phyloP scores from a whole-genome alignment of 2,329 filamentous ascomycete genomes.

The Penicillium sp. region DNA sequence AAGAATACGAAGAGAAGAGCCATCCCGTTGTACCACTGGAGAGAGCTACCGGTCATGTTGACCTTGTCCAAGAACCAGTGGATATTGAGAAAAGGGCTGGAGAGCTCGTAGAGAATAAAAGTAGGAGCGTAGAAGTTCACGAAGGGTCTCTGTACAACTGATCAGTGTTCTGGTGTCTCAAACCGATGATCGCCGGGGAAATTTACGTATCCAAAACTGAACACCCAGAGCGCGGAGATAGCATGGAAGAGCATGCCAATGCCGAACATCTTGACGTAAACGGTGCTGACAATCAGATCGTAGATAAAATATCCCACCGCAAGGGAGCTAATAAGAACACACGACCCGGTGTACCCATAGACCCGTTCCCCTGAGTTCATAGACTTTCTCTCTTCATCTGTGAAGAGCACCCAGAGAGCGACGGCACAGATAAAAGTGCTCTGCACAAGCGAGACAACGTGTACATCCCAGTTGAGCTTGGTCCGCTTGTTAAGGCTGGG shows the following conservation, averaged over 20 bases:
- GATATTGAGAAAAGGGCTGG: conserved; percentile 69
- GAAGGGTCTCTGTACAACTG: conserved; percentile 62
- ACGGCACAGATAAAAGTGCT: conserved; percentile 59
- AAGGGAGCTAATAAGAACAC: conserved; percentile 63
- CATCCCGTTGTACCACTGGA: conserved; percentile 69
- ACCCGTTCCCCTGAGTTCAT: conserved; percentile 61
- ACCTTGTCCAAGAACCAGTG: conserved; percentile 75
- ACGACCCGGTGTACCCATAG: conserved; percentile 65
- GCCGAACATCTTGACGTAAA: conserved; percentile 63
- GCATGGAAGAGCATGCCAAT: conserved; percentile 67
- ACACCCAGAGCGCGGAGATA: conserved; percentile 64
- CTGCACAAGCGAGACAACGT: conserved; percentile 67
- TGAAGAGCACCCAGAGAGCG: conserved; percentile 63
- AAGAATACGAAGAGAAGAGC: conserved; percentile 64
- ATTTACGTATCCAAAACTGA: conserved; percentile 68
- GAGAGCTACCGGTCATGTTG: conserved; percentile 64
- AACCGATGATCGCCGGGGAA: not conserved
- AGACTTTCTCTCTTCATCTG: conserved; percentile 59
- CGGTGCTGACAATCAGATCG: conserved; percentile 63
- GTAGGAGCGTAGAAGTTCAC: conserved; percentile 68
- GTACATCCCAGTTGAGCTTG: conserved; percentile 69
- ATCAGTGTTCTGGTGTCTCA: not conserved
- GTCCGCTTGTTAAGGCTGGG: conserved; percentile 59
- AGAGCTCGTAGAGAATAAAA: conserved; percentile 72
- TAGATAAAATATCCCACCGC: conserved; percentile 69